Base-by-base conservation (phyloP, 2,329 filamentous ascomycete genomes). In the Tolypocladium endophyticum region DNA sequence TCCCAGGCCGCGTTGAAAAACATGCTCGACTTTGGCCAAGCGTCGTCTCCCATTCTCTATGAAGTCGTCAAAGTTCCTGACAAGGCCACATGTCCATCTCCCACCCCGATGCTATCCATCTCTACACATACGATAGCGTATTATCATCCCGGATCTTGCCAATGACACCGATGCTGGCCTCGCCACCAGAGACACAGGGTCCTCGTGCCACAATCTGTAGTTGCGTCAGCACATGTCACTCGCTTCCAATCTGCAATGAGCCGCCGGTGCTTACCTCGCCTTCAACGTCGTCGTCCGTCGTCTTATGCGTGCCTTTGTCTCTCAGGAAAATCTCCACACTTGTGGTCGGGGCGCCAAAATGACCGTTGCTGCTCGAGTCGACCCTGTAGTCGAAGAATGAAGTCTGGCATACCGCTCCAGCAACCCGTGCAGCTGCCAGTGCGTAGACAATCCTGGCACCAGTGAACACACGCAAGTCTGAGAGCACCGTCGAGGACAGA, bases 371-470 rank as follows among this genome's bases (percentile, higher is more conserved):
- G 52, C 73, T 70, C 47, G 71, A 73, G 43, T 73, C 76, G 62
- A 81, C 79, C 64, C 93, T 80, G 72, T 97, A 97, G 71, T 97
- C 93, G 69, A 90, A 95, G 45, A 92, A 81, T 62, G 90, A 87
- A 9, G 90, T 96, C 75, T 97, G 93, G 1, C 88, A 79, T n/a
- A 96, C 84, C 0, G 92, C 88, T 43, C 94, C 94, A 2, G 92
- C 93, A n/a, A 97, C 89, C 62, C 85, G 84, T 30, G 90, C 79
- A 0, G 89, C 86, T 23, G 91, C 89, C 59, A 99, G 79, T 3
- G 92, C 92, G 72, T 97, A 96, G 57, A 95, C 80, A 60, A 97
- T 80, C 57, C 91, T 85, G 1, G 91, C 87, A 35, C 88, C 84
- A 2, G 89, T 90, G 72, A 92, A 90, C 58, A 95, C 82, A 54